Evolutionary conservation across 768 basidiomycete genomes (phyloP), one percentile per base, ranked within the genome.

Genomic region (Lactifluus piperatus): DNA sequence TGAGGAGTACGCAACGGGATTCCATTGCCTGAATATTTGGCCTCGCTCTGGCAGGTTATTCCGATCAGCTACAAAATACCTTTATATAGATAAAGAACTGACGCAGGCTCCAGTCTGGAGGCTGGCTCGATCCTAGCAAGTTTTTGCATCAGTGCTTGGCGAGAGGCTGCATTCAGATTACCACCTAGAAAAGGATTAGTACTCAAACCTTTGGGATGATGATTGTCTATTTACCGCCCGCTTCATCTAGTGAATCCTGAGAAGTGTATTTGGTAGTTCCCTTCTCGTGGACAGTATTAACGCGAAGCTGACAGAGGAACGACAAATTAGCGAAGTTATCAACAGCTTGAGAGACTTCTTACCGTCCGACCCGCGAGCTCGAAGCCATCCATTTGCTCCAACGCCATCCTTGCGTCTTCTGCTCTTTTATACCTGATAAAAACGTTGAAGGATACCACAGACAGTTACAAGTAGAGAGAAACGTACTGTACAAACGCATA

Each of bases 121-220:
- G 81, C 73, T 51, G 84, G 72, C 46, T 91, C 89, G 75, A 84
- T 90, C 79, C 97, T 92, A 73, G 97, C 94, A 82, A 99, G 91
- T 85, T 98, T 99, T 77, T 94, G 92, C 97, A 99, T 99, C 78
- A 99, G 91, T 73, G 93, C 91, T 80, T 97, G 94, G 76, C 97
- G 91, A 71, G 93, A 92, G 69, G 90, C 91, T 79, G 91, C 91
- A 78, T 97, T 97, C 79, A 97, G 83, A 81, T 92, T 92, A 90
- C 90, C 91, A 74, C 89, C 92, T 94, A 45, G 36, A 50, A 46
- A 29, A 20, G n/a, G 29, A 34, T 65, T 14, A 65, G 54, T 55
- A n/a, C 20, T 30, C 24, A 27, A 14, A 34, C n/a, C 26, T 57
- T 14, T 2, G 18, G 6, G 0, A 34, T 6, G 5, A 24, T 7